Evolutionary conservation across 1,284 basidiomycete species (phyloP), one percentile per base, ranked within the genome.

Genomic region (Boletellus deceptivus): DNA sequence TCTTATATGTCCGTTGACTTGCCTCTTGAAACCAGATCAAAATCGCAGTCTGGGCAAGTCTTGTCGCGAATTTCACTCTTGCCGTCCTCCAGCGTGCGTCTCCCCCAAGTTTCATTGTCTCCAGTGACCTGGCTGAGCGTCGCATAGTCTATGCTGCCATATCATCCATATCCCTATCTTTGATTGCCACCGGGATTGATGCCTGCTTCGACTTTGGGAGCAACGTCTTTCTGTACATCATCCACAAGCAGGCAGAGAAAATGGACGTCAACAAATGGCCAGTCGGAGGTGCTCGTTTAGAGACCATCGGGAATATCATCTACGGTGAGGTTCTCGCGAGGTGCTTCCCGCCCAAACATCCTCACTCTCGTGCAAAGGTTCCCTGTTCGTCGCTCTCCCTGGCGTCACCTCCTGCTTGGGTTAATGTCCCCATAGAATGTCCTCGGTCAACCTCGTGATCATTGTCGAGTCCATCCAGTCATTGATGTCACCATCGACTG

Each of bases 181-280:
- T 98, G 45, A 82, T 98, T 52, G 93, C 94, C 20, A 95, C 91
- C 2, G 89, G 83, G 20, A 87, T 95, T 59, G 93, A 97, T 68
- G 86, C 91, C 14, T 82, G 92, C 18, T 96, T 97, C 64, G 95
- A 98, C 64, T 83, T 93, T 41, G 87, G 91, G 47, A 94, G 93
- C 56, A 98, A 97, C 62, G 68, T 96, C 35, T 75, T 97, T 11
- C 78, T 98, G 3, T 89, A 88, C 69, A 83, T 83, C 73, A 76
- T 96, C 1, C 89, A 99, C 69, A 76, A 78, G 55, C 89, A 92
- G 61, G 84, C 92, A 1, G 71, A 67, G 10, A 77, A 64, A 18
- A 78, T 95, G 51, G 93, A 97, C 63, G 62, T 73, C 45, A 89
- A 86, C 67, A 92, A 91, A 61, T 97, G 93, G 92, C 93, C 93